Conservation (phyloP, 176 grass and related monocot genomes). For the Hordeum marinum region DNA sequence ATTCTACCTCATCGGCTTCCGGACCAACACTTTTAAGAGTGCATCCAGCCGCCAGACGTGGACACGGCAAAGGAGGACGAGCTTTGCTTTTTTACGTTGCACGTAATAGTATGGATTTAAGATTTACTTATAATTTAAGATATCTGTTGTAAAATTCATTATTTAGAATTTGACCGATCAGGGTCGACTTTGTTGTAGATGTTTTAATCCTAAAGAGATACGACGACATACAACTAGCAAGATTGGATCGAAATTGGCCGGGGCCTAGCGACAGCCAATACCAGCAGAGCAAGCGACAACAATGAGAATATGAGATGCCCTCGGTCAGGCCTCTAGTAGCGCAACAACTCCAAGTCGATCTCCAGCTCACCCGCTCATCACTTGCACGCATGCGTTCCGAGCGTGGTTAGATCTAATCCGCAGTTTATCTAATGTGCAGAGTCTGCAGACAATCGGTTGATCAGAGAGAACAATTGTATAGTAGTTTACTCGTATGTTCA, state of each 20-base stretch:
- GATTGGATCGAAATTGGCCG: background rate
- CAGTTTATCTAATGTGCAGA: background rate
- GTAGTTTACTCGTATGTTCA: background rate
- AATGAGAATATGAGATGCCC: background rate
- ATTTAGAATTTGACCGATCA: too few relatives aligned
- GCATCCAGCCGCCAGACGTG: too few relatives aligned
- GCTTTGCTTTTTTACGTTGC: too few relatives aligned
- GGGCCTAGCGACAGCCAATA: slow-evolving; percentile 22
- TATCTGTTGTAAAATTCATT: too few relatives aligned
- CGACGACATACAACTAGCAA: background rate
- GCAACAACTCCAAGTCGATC: background rate
- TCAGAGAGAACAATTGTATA: background rate
- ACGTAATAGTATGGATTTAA: too few relatives aligned
- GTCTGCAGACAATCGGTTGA: background rate
- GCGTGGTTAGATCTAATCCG: slow-evolving; percentile 22
- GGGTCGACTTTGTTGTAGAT: too few relatives aligned
- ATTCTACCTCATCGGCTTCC: too few relatives aligned
- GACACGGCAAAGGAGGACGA: too few relatives aligned
- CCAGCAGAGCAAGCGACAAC: slow-evolving; percentile 5
- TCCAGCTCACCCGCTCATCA: background rate
- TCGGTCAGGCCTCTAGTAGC: background rate
- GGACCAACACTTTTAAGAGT: too few relatives aligned
- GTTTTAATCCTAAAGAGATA: too few relatives aligned
- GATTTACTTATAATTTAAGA: too few relatives aligned
- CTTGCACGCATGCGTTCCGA: background rate